These are phyloP conservation scores for Orbilia blumenaviensis DNA, from an alignment of 2,329 filamentous ascomycete genomes.

Conservation along the genomic window DNA sequence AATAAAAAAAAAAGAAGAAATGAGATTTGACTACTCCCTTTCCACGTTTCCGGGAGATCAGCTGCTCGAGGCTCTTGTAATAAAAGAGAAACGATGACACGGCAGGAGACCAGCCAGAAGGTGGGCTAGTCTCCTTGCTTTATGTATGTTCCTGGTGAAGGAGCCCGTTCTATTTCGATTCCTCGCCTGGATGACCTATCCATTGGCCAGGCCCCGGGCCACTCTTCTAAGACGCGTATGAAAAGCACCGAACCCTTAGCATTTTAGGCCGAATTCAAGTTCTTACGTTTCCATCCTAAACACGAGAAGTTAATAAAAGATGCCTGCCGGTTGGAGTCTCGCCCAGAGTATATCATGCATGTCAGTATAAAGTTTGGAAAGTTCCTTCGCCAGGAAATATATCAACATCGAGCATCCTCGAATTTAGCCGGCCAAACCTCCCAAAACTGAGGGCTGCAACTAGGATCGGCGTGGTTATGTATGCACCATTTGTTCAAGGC, in stretches of 20 bases:
- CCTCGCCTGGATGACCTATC: constrained; percentile 35
- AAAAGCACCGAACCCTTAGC: constrained; percentile 11
- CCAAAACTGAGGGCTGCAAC: constrained; percentile 36
- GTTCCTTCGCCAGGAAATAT: constrained; percentile 15
- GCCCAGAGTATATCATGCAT: constrained; percentile 33
- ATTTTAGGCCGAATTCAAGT: constrained; percentile 45
- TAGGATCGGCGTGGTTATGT: constrained; percentile 19
- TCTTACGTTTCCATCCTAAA: background rate
- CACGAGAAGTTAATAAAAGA: constrained; percentile 19
- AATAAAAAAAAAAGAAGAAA: background rate
- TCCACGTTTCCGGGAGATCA: constrained; percentile 49
- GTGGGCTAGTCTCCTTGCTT: constrained; percentile 43
- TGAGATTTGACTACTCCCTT: constrained; percentile 4
- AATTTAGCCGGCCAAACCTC: constrained; percentile 34
- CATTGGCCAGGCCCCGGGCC: constrained; percentile 19
- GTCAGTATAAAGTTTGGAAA: constrained; percentile 17
- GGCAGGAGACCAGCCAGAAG: constrained; percentile 21
- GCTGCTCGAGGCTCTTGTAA: constrained; percentile 31
- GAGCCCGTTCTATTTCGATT: constrained; percentile 14
- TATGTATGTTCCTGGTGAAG: constrained; percentile 3
- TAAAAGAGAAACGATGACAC: constrained; percentile 15
- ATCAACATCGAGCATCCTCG: constrained; percentile 7
- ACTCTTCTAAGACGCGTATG: constrained; percentile 13
- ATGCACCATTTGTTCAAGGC: constrained; percentile 20
- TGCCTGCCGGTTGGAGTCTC: constrained; percentile 27